A percentile compares a stretch with the other conserved stretches of the same genome.
Evolutionary conservation across 2,329 filamentous ascomycete genomes (phyloP).

Genomic region (Penicillium freii): DNA sequence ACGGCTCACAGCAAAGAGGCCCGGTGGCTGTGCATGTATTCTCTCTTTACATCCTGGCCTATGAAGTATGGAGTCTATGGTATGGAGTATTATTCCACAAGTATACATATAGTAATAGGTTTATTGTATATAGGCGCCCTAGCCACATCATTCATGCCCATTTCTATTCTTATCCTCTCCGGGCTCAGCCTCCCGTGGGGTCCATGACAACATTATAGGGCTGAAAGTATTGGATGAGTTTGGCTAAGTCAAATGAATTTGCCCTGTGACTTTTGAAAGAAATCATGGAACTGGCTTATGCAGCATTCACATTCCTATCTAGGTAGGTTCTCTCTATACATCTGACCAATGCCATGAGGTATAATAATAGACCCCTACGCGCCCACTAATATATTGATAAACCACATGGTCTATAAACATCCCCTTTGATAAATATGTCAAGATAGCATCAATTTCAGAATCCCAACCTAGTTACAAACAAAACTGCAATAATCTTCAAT

Average conservation of each 20-base stretch:
- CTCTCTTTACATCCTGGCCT: background rate
- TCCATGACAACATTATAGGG: background rate
- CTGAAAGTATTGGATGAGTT: background rate
- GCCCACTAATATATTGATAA: background rate
- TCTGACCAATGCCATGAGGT: too few relatives aligned
- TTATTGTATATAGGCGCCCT: background rate
- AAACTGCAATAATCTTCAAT: background rate
- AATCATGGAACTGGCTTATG: background rate
- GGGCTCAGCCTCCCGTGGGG: background rate
- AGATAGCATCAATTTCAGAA: background rate
- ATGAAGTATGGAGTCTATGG: background rate
- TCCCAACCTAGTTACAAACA: background rate
- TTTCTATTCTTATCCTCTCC: conserved; percentile 1
- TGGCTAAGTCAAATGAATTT: background rate
- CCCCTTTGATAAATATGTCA: too few relatives aligned
- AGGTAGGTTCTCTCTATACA: background rate
- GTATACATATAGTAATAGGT: background rate
- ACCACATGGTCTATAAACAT: background rate
- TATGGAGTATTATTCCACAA: background rate
- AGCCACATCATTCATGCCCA: background rate
- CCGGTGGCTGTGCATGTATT: background rate
- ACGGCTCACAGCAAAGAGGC: background rate
- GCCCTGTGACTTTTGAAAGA: background rate
- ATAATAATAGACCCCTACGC: background rate
- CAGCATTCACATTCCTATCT: background rate